Evolutionary conservation across 495 filamentous ascomycete species (phyloP), one percentile per base, ranked within the genome.

Genomic region (Articulospora tetracladia): DNA sequence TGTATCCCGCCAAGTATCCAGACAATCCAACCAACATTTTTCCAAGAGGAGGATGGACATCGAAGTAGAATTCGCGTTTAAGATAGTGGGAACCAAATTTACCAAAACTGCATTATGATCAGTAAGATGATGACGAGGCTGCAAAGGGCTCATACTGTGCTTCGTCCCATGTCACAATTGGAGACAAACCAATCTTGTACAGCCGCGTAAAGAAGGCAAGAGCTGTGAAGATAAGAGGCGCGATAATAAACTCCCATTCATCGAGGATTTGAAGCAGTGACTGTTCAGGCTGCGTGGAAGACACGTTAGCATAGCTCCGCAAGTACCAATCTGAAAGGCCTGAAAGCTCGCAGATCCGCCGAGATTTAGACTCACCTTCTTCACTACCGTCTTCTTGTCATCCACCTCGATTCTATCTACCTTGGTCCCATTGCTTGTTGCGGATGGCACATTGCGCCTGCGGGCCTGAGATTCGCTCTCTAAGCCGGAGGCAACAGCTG

Each of bases 71-170:
- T 75, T 98, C 95, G 67, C 93, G 90, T 69, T 98, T 97, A 59
- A 98, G 83, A 70, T 98, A 98, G 74, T 98, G 93, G 65, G 93
- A 97, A 60, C 94, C 94, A 74, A 98, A 98, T 74, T 98, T 98
- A 66, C 94, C 94, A 74, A 98, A 98, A 73, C 92, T 97, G 71
- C 60, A 25, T 19, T 8, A 1, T 4, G 13, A 46, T 70, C 50
- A 54, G 47, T 48, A 58, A 39, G 53, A 34, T 34, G 27, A n/a
- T 58, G 44, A 47, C 52, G 53, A 63, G 61, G 51, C 62, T 57
- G 36, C n/a, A 34, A 61, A 51, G 39, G 52, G 48, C 25, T 76
- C 88, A 77, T 85, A 96, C 91, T 97, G 92, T 57, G 92, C 92
- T 82, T 97, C 92, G 75, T 98, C 94, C 94, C 94, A 98, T 32